Base-by-base conservation (phyloP, 768 basidiomycete species). In the Rhodocollybia butyracea region DNA sequence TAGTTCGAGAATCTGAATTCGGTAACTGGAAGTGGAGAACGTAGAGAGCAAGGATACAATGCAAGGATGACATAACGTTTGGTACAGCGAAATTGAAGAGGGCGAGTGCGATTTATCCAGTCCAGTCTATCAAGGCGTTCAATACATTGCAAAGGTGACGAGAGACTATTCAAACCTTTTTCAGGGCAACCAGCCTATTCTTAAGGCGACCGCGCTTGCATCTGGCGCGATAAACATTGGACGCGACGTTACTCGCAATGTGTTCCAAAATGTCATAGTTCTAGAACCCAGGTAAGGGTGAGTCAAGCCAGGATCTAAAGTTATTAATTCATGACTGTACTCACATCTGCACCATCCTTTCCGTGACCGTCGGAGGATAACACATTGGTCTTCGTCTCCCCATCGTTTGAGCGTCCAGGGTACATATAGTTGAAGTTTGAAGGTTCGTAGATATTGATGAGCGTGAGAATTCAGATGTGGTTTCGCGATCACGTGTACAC, bases 21-120 rank as follows among this genome's bases (percentile, higher is more conserved):
- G 59, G 2, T 66, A 67, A 5, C 59, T 60, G 17, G 67, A 57
- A 0, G 72, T 66, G 29, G 61, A 57, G 55, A 80, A 79, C 2
- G 61, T 61, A 10, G 75, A 75, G n/a, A 78, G 67, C 3, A 82
- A 61, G 22, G 80, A 72, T 15, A 78, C 69, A 50, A 83, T 70
- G 38, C 71, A 73, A 4, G 81, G 81, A 62, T 83, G 81, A 57
- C 73, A 73, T 17, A 82, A 66, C 0, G 73, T 63, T 42, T 70
- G 71, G 56, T 80, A 76, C 26, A 80, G 57, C 0, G 62, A 48
- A 17, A 64, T 57, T 6, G 69, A 61, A 3, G 54, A 34, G 41
- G 51, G 50, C 29, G 54, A 42, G 46, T 46, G 31, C 22, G 24
- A 26, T 54, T 30, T 43, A 39, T 43, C 46, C 6, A 50, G 29